Evolutionary conservation across 768 basidiomycete species (phyloP), one percentile per base, ranked within the genome.

Genomic region (Leccinum subtestaceum): DNA sequence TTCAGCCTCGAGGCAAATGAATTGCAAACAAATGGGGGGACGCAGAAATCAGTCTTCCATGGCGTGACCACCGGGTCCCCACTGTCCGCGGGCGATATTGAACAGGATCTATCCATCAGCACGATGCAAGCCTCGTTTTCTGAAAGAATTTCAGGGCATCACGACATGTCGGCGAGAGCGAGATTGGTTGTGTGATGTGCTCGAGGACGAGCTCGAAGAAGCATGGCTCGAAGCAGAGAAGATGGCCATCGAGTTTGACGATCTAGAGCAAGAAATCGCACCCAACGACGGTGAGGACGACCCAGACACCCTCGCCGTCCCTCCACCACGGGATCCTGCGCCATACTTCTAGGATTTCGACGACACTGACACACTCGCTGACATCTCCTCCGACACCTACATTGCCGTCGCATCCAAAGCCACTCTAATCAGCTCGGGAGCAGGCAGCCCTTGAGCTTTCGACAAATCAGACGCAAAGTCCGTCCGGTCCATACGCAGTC

Each of bases 201-300:
- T 93, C 21, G 79, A 88, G 64, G 87, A 80, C 13, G 88, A 91
- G 62, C 76, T 92, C 23, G 84, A 87, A 51, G 91, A 93, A 55
- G 91, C 90, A 0, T 93, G 91, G 91, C 80, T 79, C 50, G 85
- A 87, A 59, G 91, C 89, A 2, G 86, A 90, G 64, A 82, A 81
- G 45, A 76, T 91, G 63, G 91, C 90, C 1, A 70, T 76, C 53
- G 88, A 29, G 27, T 29, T 29, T 0, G 27, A 29, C 27, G 27
- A 29, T 29, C 27, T 29, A 1, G 27, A 91, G 68, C 71, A 60
- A 4, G 68, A 62, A 15, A 63, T 65, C 21, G 61, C 68, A 25
- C 74, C 65, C 23, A 67, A 57, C 19, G 69, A 62, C 11, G 47
- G 51, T 6, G 65, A 61, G 10, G 63, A 40, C 3, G 61, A 5